Conservation (phyloP, 2,329 filamentous ascomycete genomes). For the Arthrinium puccinioides region DNA sequence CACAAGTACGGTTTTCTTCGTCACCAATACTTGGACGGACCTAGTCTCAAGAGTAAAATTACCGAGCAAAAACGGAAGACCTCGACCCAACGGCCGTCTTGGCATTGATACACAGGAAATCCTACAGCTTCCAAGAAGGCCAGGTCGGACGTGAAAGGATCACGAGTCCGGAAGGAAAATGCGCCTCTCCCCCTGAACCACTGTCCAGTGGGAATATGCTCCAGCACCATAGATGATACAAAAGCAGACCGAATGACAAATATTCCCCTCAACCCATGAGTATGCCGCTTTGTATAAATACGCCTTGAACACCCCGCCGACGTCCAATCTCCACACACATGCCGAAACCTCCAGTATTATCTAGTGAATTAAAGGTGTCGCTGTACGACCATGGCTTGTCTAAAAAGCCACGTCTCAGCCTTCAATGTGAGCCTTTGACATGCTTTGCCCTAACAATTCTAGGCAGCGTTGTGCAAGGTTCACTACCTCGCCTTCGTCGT, state of each 20-base stretch:
- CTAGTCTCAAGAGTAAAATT: too few relatives aligned
- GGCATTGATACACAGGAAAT: too few relatives aligned
- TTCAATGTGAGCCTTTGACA: conserved; percentile 75
- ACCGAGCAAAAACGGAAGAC: too few relatives aligned
- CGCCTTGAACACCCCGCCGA: conserved; percentile 37
- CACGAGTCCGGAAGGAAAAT: conserved; percentile 6
- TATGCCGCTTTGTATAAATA: conserved; percentile 27
- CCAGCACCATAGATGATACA: conserved; percentile 16
- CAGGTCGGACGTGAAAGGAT: neutral
- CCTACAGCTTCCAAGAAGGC: neutral
- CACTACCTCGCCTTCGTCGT: conserved; percentile 89
- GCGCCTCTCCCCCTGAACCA: conserved; percentile 13
- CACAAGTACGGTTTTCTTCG: too few relatives aligned
- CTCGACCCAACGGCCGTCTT: too few relatives aligned
- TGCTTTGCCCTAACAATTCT: conserved; percentile 72
- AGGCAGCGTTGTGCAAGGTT: conserved; percentile 84
- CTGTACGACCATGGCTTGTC: neutral
- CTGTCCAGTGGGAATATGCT: conserved; percentile 19
- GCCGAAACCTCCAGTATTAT: conserved; percentile 13
- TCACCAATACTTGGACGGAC: too few relatives aligned
- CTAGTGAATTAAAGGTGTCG: conserved; percentile 3
- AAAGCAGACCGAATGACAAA: conserved; percentile 3
- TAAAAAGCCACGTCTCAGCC: conserved; percentile 41
- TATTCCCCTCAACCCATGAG: conserved; percentile 1
- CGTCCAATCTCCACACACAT: conserved; percentile 27